Evolutionary conservation across 75 land plant genomes (phyloP).

Genomic region (Pseudotsuga menziesii): DNA sequence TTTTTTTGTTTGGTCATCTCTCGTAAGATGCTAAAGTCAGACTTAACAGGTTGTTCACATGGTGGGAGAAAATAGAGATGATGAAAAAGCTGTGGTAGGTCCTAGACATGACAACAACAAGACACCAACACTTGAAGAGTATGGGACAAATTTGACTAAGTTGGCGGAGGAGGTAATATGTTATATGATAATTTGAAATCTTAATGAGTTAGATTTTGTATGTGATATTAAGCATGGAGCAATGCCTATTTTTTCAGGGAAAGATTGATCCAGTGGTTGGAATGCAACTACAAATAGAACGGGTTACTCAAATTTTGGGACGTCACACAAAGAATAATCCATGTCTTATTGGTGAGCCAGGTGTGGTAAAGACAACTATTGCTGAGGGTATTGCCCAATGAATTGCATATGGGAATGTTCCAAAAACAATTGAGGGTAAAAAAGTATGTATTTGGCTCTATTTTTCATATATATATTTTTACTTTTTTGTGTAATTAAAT

Average conservation of each 20-base stretch:
- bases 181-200: background rate
- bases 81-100: constrained; percentile 70
- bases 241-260: constrained; percentile 23
- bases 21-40: constrained; percentile 7
- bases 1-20: background rate
- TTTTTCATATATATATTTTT: background rate
- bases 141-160: constrained; percentile 93
- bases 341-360: constrained; percentile 55
- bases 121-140: constrained; percentile 97
- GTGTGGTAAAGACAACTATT: constrained; percentile 58
- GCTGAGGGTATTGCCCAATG: constrained; percentile 57
- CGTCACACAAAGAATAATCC: constrained; percentile 57
- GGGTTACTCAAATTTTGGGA: constrained; percentile 47
- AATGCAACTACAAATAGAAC: constrained; percentile 38
- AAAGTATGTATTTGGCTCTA: constrained; percentile 18
- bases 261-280: constrained; percentile 60
- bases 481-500: background rate
- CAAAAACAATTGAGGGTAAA: constrained; percentile 56
- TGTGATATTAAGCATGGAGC: background rate
- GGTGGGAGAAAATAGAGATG: constrained; percentile 57
- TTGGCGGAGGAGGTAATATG: constrained; percentile 70
- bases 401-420: constrained; percentile 52
- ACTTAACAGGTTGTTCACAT: constrained; percentile 49
- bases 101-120: constrained; percentile 73
- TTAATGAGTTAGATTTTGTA: background rate